Evolutionary conservation across 73 alveolate species (phyloP).

Genomic region (Tetrahymena malaccensis): DNA sequence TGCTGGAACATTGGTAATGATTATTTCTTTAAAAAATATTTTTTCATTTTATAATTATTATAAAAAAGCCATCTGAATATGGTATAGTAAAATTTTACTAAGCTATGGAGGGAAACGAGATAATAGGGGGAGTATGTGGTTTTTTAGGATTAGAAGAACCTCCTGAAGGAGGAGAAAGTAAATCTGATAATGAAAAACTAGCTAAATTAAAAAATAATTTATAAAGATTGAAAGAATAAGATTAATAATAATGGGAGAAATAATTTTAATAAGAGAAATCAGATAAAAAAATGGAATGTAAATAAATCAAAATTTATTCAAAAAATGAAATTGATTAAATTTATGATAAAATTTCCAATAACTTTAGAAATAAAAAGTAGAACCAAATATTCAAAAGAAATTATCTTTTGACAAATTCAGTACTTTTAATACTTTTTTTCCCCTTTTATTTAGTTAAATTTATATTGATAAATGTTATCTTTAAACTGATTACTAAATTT

Average conservation of each 20-base stretch:
- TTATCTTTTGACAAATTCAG: neutral
- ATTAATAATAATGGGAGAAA: too few species aligned
- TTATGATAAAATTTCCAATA: neutral
- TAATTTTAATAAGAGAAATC: too few species aligned
- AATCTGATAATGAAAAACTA: neutral
- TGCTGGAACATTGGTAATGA: slow-evolving; percentile 11
- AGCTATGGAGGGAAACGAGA: slow-evolving; percentile 17
- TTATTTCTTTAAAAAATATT: neutral
- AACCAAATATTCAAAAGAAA: neutral
- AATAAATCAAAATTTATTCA: neutral
- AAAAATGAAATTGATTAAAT: neutral
- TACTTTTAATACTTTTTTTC: neutral
- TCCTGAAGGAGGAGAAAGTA: neutral
- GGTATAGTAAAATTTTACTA: neutral
- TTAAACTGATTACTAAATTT: neutral
- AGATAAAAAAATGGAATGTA: neutral
- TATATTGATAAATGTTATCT: neutral
- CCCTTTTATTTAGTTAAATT: neutral
- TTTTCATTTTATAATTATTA: neutral
- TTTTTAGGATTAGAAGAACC: slow-evolving; percentile 23
- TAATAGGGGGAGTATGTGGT: slow-evolving; percentile 40
- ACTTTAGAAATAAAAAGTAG: neutral
- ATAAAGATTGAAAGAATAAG: too few species aligned
- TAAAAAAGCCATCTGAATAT: slow-evolving; percentile 1
- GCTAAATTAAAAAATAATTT: too few species aligned